Base-by-base conservation (phyloP, 2,329 filamentous ascomycete genomes). In the Cercospora sp. region DNA sequence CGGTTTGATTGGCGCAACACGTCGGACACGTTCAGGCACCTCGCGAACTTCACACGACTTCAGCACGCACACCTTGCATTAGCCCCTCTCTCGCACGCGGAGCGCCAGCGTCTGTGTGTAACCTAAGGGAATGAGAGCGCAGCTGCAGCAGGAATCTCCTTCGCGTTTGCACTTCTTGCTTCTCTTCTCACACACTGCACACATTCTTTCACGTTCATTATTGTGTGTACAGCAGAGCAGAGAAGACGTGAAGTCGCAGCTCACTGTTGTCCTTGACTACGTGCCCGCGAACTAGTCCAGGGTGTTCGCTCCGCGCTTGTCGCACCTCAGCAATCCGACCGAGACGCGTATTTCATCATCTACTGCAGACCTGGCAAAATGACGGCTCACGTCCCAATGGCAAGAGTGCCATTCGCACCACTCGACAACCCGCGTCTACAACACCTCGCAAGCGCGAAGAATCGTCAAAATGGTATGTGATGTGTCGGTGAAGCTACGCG, bases 351-450 rank as follows among this genome's bases (percentile, higher is more conserved):
- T 20, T n/a, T 33, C n/a, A 45, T 23, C 42, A 64, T 60, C 66
- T 64, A 69, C 67, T 65, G 59, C 3, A 20, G 48, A 53, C 12
- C 60, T 28, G 20, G 42, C 62, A 69, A 53, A 53, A 53, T 67
- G 66, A 78, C 77, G 20, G 71, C 77, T 31, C 73, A 74, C 71
- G 71, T 69, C 13, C 74, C 77, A 58, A 72, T 77, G 72, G 73
- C 75, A 70, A 88, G 91, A 76, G 90, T 92, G 80, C 91, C 91
- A 5, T 93, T 94, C 79, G 91, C 89, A 77, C 89, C 89, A 60
- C 84, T 94, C 64, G 88, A 91, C 77, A 85, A 84, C 73, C 82
- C 88, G 66, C 88, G 91, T 73, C 84, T 94, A 28, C 90, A 92
- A 79, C 88, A 84, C 71, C 83, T 94, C 74, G 89, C 89, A 28